Base-by-base conservation (phyloP, 495 filamentous ascomycete species). In the Podospora australis region DNA sequence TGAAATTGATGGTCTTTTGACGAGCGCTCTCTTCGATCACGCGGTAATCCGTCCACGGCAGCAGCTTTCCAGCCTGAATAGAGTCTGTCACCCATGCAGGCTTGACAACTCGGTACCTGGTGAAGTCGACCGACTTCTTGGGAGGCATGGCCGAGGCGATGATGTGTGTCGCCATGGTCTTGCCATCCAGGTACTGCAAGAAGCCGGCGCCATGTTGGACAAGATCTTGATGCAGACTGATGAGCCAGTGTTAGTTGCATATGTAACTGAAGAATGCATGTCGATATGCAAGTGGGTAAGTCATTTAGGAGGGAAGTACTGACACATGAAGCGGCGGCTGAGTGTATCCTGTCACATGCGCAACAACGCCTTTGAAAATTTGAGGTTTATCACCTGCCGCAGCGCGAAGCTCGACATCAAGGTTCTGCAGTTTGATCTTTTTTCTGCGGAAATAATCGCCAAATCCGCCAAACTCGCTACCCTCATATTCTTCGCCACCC, bases 71-170 rank as follows among this genome's bases (percentile, higher is more conserved):
- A 4, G 83, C 86, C 39, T 80, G 73, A 46, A 97, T 78, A 59
- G 89, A 94, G 50, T 97, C 92, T 8, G 87, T 82, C 2, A 97
- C 77, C 92, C 92, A 98, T 42, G 90, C 84, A n/a, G 92, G 92
- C 65, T 90, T 95, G 53, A 96, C 92, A 20, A 98, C 87, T 23
- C 88, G 81, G 58, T 96, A 97, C 47, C 78, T 80, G 17, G 69
- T 72, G 53, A 94, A 95, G 51, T 96, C 92, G 25, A 87, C 80
- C 23, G 79, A 77, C 60, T 98, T 98, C 72, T 95, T 97, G 0
- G 87, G 87, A 2, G 92, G 91, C 26, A 98, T 74, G 45, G 80
- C 82, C 38, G 86, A 88, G 4, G 91, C 89, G 58, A 98, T 89
- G 57, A 98, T 94, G 64, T 97, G 94, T 2, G 92, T 98, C 0